phyloP scores from a whole-genome alignment of 192 early-diverging fungal genomes.

The Obelidium mucronatum region DNA sequence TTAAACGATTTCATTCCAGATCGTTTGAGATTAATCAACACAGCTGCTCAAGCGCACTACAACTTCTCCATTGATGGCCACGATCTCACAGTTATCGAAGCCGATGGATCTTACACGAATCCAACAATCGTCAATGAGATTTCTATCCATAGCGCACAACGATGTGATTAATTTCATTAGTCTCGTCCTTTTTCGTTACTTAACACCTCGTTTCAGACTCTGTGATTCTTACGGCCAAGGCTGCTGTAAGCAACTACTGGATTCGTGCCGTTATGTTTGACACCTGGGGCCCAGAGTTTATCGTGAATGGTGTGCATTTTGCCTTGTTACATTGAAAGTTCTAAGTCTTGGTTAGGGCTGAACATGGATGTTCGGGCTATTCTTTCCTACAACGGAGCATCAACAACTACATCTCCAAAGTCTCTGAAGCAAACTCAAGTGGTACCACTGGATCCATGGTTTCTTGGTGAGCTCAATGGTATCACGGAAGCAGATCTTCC shows the following conservation, averaged over 20 bases:
- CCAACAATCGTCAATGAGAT: conserved; percentile 62
- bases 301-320: no score
- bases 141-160: conserved; percentile 72
- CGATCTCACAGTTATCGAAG: conserved; percentile 76
- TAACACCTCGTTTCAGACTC: background rate
- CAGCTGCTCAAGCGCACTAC: conserved; percentile 76
- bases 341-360: background rate
- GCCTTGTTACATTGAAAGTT: background rate
- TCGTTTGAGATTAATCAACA: conserved; percentile 83
- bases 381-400: background rate
- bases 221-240: conserved; percentile 15
- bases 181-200: background rate
- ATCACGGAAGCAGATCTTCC: background rate
- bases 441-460: background rate
- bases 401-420: background rate
- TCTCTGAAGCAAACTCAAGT: background rate
- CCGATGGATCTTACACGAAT: conserved; percentile 71
- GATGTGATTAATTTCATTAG: conserved; percentile 57
- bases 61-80: conserved; percentile 81
- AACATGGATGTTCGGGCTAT: conserved; percentile 10
- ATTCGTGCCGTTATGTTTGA: conserved; percentile 19
- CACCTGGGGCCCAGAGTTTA: background rate
- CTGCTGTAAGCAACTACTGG: background rate
- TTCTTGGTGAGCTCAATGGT: conserved; percentile 33
- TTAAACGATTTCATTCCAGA: conserved; percentile 69